Evolutionary conservation across 169 alveolate species (phyloP).

Genomic region (Perkinsus olseni): DNA sequence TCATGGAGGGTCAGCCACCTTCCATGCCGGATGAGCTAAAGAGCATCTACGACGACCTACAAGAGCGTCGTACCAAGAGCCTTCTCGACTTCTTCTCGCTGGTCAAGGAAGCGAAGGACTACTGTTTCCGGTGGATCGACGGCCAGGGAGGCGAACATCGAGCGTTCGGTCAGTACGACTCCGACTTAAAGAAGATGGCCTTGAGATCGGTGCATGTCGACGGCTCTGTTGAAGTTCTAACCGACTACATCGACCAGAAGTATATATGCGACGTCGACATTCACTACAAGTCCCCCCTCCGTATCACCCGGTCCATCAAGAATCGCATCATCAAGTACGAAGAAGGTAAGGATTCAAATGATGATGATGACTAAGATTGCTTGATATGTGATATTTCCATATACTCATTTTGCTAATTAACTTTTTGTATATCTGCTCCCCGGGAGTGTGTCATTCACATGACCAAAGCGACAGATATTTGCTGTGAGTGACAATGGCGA

Average conservation of each 20-base stretch:
- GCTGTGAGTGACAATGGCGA: not conserved
- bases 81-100: not conserved
- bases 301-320: not conserved
- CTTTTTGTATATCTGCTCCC: not conserved
- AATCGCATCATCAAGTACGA: not conserved
- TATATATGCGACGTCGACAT: not conserved
- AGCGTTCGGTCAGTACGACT: not conserved
- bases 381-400: not conserved
- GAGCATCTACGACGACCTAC: not conserved
- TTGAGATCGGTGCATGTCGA: not conserved
- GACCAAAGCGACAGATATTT: not conserved
- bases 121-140: not conserved
- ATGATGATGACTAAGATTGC: not conserved
- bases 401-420: not conserved
- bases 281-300: not conserved
- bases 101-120: not conserved
- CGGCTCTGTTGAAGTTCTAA: not conserved
- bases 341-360: not conserved
- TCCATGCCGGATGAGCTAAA: not conserved
- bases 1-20: not conserved
- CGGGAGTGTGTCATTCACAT: conserved; percentile 3
- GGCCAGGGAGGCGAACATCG: not conserved
- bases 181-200: not conserved
- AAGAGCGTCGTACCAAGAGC: not conserved
- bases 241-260: not conserved